Conservation (phyloP, 805 yeast genomes). For the Kuraishia piskuri region DNA sequence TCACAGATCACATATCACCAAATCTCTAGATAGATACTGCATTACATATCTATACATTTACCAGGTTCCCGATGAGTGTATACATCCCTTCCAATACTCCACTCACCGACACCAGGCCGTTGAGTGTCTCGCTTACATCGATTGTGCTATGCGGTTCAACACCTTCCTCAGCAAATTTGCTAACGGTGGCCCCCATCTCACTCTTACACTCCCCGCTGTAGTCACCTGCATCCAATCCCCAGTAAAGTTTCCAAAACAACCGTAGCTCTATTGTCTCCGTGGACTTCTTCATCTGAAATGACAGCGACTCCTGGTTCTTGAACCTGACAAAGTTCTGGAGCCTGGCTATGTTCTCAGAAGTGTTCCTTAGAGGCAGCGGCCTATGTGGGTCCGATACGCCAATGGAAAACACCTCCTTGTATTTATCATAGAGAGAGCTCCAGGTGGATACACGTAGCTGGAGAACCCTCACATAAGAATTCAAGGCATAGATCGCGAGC, state of each 20-base stretch:
- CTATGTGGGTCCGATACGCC: slow-evolving; percentile 9
- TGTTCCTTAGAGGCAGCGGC: background rate
- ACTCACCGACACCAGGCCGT: slow-evolving; percentile 3
- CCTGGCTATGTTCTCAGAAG: slow-evolving; percentile 1
- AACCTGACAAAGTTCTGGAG: slow-evolving; percentile 3
- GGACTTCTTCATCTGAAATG: background rate
- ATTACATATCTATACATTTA: background rate
- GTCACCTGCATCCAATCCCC: background rate
- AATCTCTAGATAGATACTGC: background rate
- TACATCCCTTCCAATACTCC: slow-evolving; percentile 4
- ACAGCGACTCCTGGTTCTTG: slow-evolving; percentile 3
- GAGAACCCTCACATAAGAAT: slow-evolving; percentile 14
- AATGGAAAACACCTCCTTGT: slow-evolving; percentile 4
- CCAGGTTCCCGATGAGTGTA: slow-evolving; percentile 3
- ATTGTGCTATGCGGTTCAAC: background rate
- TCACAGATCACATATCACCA: too few relatives aligned
- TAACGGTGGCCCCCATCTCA: background rate
- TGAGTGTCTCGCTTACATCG: slow-evolving; percentile 4
- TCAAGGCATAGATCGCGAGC: slow-evolving; percentile 14
- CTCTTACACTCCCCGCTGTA: slow-evolving; percentile 5
- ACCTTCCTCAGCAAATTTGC: slow-evolving; percentile 1
- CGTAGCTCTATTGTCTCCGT: background rate
- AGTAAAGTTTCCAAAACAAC: slow-evolving; percentile 4
- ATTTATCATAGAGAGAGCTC: slow-evolving; percentile 11
- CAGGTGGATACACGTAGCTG: slow-evolving; percentile 12